Evolutionary conservation across 2,329 filamentous ascomycete species (phyloP), one percentile per base, ranked within the genome.

Genomic region (Neofusicoccum sp.): DNA sequence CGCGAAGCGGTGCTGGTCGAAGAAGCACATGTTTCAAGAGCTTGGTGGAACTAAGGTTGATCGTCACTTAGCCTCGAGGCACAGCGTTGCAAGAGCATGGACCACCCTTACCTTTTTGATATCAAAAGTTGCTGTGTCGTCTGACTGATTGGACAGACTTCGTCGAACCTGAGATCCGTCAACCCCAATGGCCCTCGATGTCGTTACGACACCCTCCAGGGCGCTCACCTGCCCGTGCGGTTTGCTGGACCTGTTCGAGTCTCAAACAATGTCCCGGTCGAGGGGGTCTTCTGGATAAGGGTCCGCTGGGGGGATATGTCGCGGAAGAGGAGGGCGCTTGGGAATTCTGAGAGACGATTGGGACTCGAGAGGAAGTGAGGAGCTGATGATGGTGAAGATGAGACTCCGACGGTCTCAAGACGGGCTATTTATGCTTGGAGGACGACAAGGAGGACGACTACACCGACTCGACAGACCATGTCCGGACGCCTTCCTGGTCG

Each of bases 1-100:
- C 61, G 77, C 77, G 84, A 90, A 96, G 68, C 86, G 84, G 75
- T 89, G 91, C 78, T 93, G 89, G 71, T 97, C 92, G 82, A 93
- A 98, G 82, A 95, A 97, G 81, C 93, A 97, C 93, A 98, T 96
- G 72, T 75, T 62, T 60, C 49, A 61, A 57, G 59, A 61, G 40
- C 51, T 61, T 61, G 49, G 59, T 53, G 33, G 58, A 49, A 28
- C 43, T 48, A 57, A 41, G 38, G 48, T 38, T 54, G 47, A 53
- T 60, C 47, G 38, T 53, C 30, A 14, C 8, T 60, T 38, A 53
- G 48, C 58, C n/a, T 24, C 31, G 47, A 28, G 58, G 26, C 31
- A 49, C 47, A 38, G 24, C 38, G 28, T 31, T 24, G 58, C 48
- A 61, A 61, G 59, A 61, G 59, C 59, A 47, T 48, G 59, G 59